Percentiles rank a stretch among this genome's conserved stretches.
phyloP scores from a whole-genome alignment of 2,329 filamentous ascomycete species.

The Scolecobasidium constrictum region DNA sequence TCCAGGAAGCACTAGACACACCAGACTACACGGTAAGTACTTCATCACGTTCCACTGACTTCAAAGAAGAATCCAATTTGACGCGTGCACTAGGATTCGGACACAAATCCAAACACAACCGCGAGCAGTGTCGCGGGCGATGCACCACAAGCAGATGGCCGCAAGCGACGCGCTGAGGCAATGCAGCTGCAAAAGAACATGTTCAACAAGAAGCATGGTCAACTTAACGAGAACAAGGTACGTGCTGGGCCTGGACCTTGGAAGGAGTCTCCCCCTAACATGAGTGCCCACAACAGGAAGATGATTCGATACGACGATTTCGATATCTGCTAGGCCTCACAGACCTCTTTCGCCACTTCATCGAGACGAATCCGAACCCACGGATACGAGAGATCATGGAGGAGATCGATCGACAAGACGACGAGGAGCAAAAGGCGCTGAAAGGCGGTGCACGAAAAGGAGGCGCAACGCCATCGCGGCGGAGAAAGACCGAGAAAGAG shows the following conservation, averaged over 20 bases:
- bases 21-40: constrained; percentile 49
- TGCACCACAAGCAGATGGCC: constrained; percentile 53
- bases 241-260: no score
- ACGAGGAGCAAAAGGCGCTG: constrained; percentile 57
- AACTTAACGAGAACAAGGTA: constrained; percentile 86
- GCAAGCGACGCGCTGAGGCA: constrained; percentile 76
- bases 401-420: constrained; percentile 90
- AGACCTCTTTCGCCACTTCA: constrained; percentile 96
- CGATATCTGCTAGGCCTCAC: constrained; percentile 90
- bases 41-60: no score
- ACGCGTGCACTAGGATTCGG: constrained; percentile 42
- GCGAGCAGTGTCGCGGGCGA: constrained; percentile 84
- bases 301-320: constrained; percentile 90
- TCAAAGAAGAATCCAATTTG: constrained; percentile 1
- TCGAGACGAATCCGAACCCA: constrained; percentile 92
- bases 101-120: constrained; percentile 55
- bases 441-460: constrained; percentile 71
- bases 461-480: constrained; percentile 66
- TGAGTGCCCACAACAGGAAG: constrained; percentile 70
- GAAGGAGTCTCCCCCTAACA: no score
- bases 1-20: constrained; percentile 44
- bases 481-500: constrained; percentile 88
- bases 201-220: constrained; percentile 89
- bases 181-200: constrained; percentile 85
- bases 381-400: constrained; percentile 88